These are phyloP conservation scores for Dactylellina drechsleri DNA, from an alignment of 2,329 filamentous ascomycete species.

Conservation along the genomic window DNA sequence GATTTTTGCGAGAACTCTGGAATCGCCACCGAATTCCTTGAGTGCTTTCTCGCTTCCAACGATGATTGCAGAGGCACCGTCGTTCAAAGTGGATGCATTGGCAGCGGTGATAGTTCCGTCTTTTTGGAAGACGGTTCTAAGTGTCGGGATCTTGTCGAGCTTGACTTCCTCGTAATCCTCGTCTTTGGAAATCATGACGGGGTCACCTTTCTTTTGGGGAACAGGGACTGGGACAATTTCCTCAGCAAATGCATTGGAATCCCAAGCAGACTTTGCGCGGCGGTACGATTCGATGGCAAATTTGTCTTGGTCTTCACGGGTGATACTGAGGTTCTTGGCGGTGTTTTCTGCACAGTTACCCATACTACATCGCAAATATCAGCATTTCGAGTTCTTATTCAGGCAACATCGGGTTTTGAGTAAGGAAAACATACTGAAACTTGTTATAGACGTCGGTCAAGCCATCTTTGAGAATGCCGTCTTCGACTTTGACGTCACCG, in stretches of 20 bases:
- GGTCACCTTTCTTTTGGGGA: constrained; percentile 83
- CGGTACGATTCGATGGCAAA: constrained; percentile 91
- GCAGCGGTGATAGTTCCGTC: constrained; percentile 93
- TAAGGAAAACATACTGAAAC: constrained; percentile 70
- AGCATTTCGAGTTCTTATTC: not conserved
- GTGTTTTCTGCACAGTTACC: constrained; percentile 95
- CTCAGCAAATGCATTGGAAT: constrained; percentile 80
- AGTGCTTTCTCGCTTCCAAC: constrained; percentile 83
- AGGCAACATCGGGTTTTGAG: not conserved
- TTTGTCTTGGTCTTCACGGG: constrained; percentile 85
- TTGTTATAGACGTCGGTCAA: constrained; percentile 96
- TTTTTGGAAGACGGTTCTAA: constrained; percentile 90
- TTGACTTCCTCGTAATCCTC: constrained; percentile 91
- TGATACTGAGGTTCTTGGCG: constrained; percentile 84
- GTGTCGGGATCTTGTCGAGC: constrained; percentile 81
- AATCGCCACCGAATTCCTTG: constrained; percentile 78
- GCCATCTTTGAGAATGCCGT: constrained; percentile 93
- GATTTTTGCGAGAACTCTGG: constrained; percentile 79
- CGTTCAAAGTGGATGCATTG: constrained; percentile 92
- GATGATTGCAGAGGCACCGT: constrained; percentile 90
- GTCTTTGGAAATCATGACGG: constrained; percentile 76
- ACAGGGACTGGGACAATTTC: constrained; percentile 91
- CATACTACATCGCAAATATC: constrained; percentile 68
- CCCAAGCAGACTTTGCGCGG: constrained; percentile 90
- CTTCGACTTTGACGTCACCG: constrained; percentile 85